Percentiles rank a stretch among this genome's conserved stretches.
phyloP scores from a whole-genome alignment of 2,329 filamentous ascomycete species.

The Hypocrella siamensis region DNA sequence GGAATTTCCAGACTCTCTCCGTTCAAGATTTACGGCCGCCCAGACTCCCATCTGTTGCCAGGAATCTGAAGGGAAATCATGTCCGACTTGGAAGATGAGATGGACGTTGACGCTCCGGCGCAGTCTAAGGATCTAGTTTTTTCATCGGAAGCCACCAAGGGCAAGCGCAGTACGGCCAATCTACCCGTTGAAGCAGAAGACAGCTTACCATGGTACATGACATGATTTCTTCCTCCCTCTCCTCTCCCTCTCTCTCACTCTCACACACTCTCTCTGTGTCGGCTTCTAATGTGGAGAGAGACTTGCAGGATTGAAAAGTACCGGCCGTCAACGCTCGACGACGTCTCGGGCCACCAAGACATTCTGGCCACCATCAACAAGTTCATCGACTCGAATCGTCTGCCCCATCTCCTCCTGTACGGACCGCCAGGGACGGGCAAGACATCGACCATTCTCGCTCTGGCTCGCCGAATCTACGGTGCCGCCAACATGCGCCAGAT shows the following conservation, averaged over 20 bases:
- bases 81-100: constrained; percentile 45
- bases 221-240: not conserved
- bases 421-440: constrained; percentile 94
- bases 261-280: too few relatives aligned
- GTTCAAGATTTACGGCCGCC: too few relatives aligned
- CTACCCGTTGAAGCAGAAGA: constrained; percentile 89
- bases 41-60: too few relatives aligned
- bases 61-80: too few relatives aligned
- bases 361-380: constrained; percentile 96
- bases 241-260: too few relatives aligned
- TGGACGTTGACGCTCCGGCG: constrained; percentile 40
- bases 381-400: constrained; percentile 84
- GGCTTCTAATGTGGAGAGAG: too few relatives aligned
- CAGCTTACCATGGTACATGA: constrained; percentile 67
- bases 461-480: constrained; percentile 88
- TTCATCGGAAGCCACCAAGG: constrained; percentile 64
- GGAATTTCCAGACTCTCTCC: too few relatives aligned
- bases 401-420: constrained; percentile 92
- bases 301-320: constrained; percentile 96
- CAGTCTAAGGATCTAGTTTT: constrained; percentile 42
- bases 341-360: constrained; percentile 93
- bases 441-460: constrained; percentile 87
- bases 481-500: constrained; percentile 88
- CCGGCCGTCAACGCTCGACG: constrained; percentile 70
- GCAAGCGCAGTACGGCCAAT: constrained; percentile 85